Conservation (phyloP, 2,329 filamentous ascomycete genomes). For the Paraphaeosphaeria minitans region DNA sequence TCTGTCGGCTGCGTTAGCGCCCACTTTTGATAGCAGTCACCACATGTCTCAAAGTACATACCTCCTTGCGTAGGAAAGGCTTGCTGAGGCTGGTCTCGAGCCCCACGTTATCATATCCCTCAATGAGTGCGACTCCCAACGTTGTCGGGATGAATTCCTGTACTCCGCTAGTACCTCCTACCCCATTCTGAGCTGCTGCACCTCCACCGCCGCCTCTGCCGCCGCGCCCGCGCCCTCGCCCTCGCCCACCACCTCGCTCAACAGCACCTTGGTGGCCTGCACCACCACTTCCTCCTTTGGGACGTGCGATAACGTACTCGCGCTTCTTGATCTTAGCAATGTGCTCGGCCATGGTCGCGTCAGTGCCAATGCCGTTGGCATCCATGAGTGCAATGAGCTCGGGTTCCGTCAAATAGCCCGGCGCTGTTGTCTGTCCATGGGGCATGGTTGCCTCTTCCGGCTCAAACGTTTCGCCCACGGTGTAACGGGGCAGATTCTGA, state of each 20-base stretch:
- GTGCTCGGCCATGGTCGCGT: constrained; percentile 98
- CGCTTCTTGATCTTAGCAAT: constrained; percentile 94
- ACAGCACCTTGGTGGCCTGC: constrained; percentile 48
- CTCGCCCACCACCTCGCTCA: constrained; percentile 49
- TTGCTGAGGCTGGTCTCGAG: constrained; percentile 93
- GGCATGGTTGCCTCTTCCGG: constrained; percentile 87
- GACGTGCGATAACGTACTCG: constrained; percentile 76
- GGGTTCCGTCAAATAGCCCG: constrained; percentile 88
- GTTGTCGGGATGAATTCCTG: constrained; percentile 93
- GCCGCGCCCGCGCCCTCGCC: constrained; percentile 44
- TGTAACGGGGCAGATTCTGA: constrained; percentile 78
- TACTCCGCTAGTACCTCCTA: constrained; percentile 57
- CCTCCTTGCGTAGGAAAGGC: constrained; percentile 91
- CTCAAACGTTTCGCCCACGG: constrained; percentile 78
- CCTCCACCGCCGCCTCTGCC: constrained; percentile 56
- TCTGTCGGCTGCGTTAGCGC: constrained; percentile 52
- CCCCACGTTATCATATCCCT: constrained; percentile 93
- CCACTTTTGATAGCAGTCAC: constrained; percentile 11
- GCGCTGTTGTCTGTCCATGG: constrained; percentile 87
- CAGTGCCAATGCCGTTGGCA: constrained; percentile 96
- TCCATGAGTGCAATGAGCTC: constrained; percentile 98
- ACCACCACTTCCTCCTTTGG: constrained; percentile 45
- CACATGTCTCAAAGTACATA: constrained; percentile 30
- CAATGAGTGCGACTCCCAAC: constrained; percentile 86
- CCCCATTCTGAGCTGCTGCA: constrained; percentile 49